phyloP scores from a whole-genome alignment of 2,329 filamentous ascomycete species.

The Falciphora oryzae region DNA sequence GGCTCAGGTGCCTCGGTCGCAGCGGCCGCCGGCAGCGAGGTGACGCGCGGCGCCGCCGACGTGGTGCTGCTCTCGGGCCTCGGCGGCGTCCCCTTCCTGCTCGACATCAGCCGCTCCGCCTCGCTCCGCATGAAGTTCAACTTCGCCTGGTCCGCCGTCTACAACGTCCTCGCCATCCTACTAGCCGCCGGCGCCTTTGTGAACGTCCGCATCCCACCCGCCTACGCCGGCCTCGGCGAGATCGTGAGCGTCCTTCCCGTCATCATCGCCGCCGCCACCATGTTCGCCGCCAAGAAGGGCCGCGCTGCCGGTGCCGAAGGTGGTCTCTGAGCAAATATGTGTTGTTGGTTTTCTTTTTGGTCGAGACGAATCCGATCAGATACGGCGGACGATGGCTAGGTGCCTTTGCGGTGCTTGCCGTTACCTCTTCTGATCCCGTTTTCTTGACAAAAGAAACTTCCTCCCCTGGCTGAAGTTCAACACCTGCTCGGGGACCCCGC shows the following conservation, averaged over 20 bases:
- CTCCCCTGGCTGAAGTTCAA: conserved; percentile 5
- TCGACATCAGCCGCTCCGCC: conserved; percentile 37
- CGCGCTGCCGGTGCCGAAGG: neutral
- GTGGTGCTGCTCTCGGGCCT: conserved; percentile 51
- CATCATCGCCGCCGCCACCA: conserved; percentile 28
- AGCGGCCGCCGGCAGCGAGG: conserved; percentile 33
- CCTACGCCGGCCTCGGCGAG: conserved; percentile 56
- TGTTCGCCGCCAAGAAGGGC: conserved; percentile 6
- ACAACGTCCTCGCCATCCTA: conserved; percentile 56
- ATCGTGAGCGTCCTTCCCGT: conserved; percentile 60
- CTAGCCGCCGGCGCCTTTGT: conserved; percentile 55
- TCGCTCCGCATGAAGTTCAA: conserved; percentile 49
- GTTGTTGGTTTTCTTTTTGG: neutral
- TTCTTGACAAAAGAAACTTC: neutral
- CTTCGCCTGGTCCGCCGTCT: conserved; percentile 55
- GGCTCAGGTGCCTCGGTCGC: neutral
- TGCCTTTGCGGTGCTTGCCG: neutral
- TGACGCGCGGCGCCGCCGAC: conserved; percentile 50
- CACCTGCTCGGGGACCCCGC: conserved; percentile 3
- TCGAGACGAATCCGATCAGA: no score
- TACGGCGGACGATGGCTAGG: no score
- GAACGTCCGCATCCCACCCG: conserved; percentile 41
- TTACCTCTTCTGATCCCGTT: neutral
- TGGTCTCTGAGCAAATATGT: neutral
- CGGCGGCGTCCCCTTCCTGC: conserved; percentile 41